Conservation (phyloP, 2,329 filamentous ascomycete species). For the Lasiodiplodia citricola region DNA sequence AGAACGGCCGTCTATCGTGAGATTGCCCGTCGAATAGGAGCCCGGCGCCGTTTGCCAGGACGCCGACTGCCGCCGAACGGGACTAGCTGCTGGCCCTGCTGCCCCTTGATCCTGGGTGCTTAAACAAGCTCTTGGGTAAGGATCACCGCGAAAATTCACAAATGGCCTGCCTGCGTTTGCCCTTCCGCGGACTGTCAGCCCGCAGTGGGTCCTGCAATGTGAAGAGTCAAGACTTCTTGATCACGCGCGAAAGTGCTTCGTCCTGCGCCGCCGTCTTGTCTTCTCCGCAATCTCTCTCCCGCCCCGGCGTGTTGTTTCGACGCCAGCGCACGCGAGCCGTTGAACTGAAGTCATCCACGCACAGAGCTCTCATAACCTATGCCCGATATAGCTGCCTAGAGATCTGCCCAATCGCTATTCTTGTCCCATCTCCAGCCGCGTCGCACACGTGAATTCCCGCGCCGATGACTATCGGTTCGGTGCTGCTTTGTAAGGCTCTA, state of each 20-base stretch:
- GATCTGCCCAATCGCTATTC: not conserved
- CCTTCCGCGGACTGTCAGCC: conserved; percentile 1
- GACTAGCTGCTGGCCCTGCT: conserved; percentile 20
- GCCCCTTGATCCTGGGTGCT: conserved; percentile 24
- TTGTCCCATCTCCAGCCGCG: not conserved
- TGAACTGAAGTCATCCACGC: conserved; percentile 6
- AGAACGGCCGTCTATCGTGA: conserved; percentile 21
- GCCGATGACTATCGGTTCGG: not conserved
- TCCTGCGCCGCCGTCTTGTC: conserved; percentile 12
- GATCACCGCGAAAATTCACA: conserved; percentile 17
- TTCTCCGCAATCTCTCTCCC: conserved; percentile 4
- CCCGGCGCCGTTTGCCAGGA: conserved; percentile 18
- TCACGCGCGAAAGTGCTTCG: conserved; percentile 22
- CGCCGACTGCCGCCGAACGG: conserved; percentile 23
- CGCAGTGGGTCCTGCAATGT: conserved; percentile 17
- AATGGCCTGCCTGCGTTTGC: not conserved
- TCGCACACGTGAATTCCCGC: not conserved
- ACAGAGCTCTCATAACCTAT: conserved; percentile 15
- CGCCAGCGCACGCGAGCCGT: conserved; percentile 15
- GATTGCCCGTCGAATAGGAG: conserved; percentile 23
- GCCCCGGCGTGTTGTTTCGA: conserved; percentile 7
- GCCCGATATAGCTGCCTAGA: conserved; percentile 13
- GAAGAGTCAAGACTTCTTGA: conserved; percentile 23
- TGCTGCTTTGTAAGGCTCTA: conserved; percentile 6
- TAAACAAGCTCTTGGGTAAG: conserved; percentile 8